Evolutionary conservation across 352 stramenopile species (phyloP).

Genomic region (Globisporangium ultimum): DNA sequence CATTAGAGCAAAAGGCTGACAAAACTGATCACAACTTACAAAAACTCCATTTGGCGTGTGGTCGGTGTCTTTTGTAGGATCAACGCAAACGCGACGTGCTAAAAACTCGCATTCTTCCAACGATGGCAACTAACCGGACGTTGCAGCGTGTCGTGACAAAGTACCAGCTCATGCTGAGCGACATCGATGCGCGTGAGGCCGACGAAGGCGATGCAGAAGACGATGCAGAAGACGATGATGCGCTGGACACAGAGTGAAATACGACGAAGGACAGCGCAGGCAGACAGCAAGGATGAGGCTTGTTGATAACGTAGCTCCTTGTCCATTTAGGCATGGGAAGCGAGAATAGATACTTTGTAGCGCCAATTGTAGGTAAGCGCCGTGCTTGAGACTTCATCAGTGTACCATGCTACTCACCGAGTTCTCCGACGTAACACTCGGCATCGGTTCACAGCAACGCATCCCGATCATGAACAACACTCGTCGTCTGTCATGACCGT

Average conservation of each 20-base stretch:
- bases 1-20: not conserved
- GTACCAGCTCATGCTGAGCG: slow-evolving; percentile 80
- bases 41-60: not conserved
- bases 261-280: not conserved
- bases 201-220: slow-evolving; percentile 4
- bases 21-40: too few relatives aligned
- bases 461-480: too few relatives aligned
- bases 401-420: too few relatives aligned
- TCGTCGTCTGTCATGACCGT: too few relatives aligned
- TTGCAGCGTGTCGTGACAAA: slow-evolving; percentile 82
- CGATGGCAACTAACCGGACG: slow-evolving; percentile 74
- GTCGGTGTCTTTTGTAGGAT: slow-evolving; percentile 26
- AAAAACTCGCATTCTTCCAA: slow-evolving; percentile 65
- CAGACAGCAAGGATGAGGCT: too few relatives aligned
- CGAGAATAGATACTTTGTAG: too few relatives aligned
- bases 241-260: not conserved
- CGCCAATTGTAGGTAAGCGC: too few relatives aligned
- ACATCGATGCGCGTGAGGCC: slow-evolving; percentile 51
- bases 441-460: too few relatives aligned
- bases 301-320: too few relatives aligned
- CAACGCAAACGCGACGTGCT: slow-evolving; percentile 72
- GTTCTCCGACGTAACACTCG: too few relatives aligned
- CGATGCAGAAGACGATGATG: not conserved
- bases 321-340: too few relatives aligned
- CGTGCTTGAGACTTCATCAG: too few relatives aligned